These are phyloP conservation scores for Xylaria nigripes DNA, from an alignment of 495 filamentous ascomycete species.

Conservation along the genomic window DNA sequence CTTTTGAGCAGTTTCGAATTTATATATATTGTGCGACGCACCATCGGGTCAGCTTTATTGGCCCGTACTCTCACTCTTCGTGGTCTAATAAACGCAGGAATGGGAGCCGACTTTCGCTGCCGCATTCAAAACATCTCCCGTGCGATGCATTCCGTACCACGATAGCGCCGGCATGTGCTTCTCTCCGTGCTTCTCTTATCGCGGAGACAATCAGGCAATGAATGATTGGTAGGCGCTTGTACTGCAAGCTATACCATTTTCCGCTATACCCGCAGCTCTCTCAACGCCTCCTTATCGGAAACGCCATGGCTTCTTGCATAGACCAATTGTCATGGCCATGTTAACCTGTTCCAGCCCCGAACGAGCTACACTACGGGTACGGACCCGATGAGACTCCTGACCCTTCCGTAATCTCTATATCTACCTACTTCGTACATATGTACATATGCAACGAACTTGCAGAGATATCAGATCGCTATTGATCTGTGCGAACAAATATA, in stretches of 20 bases:
- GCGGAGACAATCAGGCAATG: neutral
- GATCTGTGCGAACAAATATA: no score
- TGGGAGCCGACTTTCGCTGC: neutral
- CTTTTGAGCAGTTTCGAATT: neutral
- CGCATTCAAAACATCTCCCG: neutral
- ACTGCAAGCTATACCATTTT: no score
- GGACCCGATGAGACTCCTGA: neutral
- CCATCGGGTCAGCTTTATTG: neutral
- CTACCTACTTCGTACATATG: no score
- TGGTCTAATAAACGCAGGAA: neutral
- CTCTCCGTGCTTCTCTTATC: neutral
- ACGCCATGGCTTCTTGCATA: constrained; percentile 1
- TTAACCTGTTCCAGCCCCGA: neutral
- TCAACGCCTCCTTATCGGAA: neutral
- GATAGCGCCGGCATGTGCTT: neutral
- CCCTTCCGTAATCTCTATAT: no score
- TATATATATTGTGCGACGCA: neutral
- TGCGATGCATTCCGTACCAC: neutral
- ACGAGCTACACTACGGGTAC: neutral
- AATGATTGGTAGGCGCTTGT: neutral
- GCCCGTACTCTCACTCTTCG: neutral
- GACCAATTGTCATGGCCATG: neutral
- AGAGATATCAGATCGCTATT: no score
- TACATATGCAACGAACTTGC: no score
- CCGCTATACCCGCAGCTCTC: no score